Base-by-base conservation (phyloP, 805 yeast species). In the Nakazawaea siamensis region DNA sequence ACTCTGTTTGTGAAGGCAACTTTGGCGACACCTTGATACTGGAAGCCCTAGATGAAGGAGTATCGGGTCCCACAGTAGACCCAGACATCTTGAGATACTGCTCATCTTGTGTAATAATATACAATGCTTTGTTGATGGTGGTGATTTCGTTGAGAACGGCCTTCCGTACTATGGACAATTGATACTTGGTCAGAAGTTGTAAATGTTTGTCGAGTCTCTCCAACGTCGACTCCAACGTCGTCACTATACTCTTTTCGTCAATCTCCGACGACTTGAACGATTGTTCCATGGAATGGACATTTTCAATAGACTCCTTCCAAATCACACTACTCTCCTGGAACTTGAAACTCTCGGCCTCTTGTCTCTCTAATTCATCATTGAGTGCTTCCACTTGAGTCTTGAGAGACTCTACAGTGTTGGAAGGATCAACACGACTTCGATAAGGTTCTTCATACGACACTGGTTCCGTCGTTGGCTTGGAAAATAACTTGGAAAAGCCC, bases 261-360 rank as follows among this genome's bases (percentile, higher is more conserved):
- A 4, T 41, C 11, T 5, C 15, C 18, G 14, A 24, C 37, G 17
- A 43, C 2, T 41, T 42, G 18, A 56, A 34, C 3, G 44, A 25
- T 0, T 34, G 24, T 41, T 55, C 62, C 38, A 51, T 37, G 5
- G 41, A 35, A 3, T 35, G 16, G 12, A 54, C 35, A 10, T 39
- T 48, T 15, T 47, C 52, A 34, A 57, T 50, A 3, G 49, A 39
- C 24, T 55, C 59, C 5, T 43, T 37, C 21, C 56, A 39, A 29
- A 52, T 47, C 8, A 45, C 36, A 4, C 34, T 31, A 23, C 51
- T 47, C 27, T 55, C 50, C 13, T 46, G 41, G 24, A 42, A 52
- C 17, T 38, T 43, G 2, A 30, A 36, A 30, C 49, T 52, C 16
- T 41, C 41, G 8, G 29, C n/a, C 18, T 41, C 33, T 7, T 52